Base-by-base conservation (phyloP, 2,329 filamentous ascomycete species). In the Iodosphaeria phyllophila region DNA sequence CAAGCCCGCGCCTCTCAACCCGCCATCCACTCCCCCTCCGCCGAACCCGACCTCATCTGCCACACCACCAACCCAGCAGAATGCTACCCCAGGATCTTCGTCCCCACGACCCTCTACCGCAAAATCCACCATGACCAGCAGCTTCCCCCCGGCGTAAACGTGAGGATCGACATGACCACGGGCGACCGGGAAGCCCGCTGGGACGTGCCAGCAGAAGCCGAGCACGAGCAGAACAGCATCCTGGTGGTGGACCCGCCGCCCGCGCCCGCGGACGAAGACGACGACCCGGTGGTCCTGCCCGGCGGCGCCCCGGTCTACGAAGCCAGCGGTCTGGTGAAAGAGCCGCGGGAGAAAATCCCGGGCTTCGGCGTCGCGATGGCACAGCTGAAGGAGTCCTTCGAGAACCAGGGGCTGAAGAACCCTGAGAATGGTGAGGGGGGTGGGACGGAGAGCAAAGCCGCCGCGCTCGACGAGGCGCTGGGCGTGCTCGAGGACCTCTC, bases 141-240 rank as follows among this genome's bases (percentile, higher is more conserved):
- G 18, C 41, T 78, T 4, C 72, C 73, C 1, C 47, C 56, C 0
- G 73, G 73, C 5, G 56, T 78, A 4, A 73, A 78, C 40, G 58
- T 77, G 25, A 63, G 71, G 19, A 47, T 78, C 27, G 65, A 78
- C 39, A 56, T 78, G 23, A 56, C 58, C 35, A 71, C 69, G 0
- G 72, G 73, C 13, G 37, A 56, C 34, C 72, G 67, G 35, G 68
- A 75, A 41, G 73, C 72, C 34, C 72, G 74, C 39, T 54, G 76
- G 32, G 66, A 76, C 43, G 54, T 70, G 11, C 65, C 65, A 1
- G 51, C 51, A 8, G 52, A 58, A 17, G 60, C 59, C n/a, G 39
- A 66, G 3, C 56, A 60, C 1, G 52, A 60, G 5, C 61, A 70
- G 29, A 52, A 52, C 27, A 56, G 56, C 12, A 46, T 71, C 8